These are phyloP conservation scores for Westerdykella ornata DNA, from an alignment of 2,329 filamentous ascomycete genomes.

Conservation along the genomic window DNA sequence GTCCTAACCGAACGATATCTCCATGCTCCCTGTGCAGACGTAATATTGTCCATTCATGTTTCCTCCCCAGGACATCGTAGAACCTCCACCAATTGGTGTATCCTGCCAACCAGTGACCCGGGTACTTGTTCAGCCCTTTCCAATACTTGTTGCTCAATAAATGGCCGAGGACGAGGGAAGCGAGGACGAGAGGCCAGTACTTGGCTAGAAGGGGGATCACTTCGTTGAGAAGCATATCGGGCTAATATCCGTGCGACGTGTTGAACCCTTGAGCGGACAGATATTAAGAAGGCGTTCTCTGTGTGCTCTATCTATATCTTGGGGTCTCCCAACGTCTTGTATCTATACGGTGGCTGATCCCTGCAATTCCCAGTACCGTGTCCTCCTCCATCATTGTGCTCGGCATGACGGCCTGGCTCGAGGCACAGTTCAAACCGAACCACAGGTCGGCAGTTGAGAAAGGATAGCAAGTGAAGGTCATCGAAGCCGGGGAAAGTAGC, in stretches of 20 bases:
- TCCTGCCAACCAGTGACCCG: slow-evolving; percentile 62
- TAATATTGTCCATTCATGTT: slow-evolving; percentile 62
- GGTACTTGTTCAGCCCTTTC: slow-evolving; percentile 61
- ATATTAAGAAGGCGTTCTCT: no score
- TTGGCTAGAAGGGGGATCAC: slow-evolving; percentile 27
- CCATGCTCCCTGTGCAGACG: slow-evolving; percentile 64
- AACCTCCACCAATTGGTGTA: slow-evolving; percentile 70
- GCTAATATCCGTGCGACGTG: slow-evolving; percentile 5
- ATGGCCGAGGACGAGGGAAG: slow-evolving; percentile 25
- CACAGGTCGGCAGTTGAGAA: neutral
- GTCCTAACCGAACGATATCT: slow-evolving; percentile 66
- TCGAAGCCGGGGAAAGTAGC: neutral
- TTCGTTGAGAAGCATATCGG: slow-evolving; percentile 34
- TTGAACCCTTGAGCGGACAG: no score
- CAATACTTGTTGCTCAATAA: slow-evolving; percentile 44
- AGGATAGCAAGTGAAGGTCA: neutral
- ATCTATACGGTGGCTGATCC: no score
- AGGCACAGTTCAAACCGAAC: neutral
- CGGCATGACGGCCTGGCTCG: neutral
- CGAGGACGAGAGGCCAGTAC: slow-evolving; percentile 41
- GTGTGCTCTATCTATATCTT: no score
- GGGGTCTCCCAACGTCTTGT: no score
- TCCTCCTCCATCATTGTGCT: neutral
- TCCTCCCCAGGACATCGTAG: slow-evolving; percentile 57
- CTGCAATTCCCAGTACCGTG: no score